These are phyloP conservation scores for Isoetes taiwanensis DNA, from an alignment of 75 land plant species.

Conservation along the genomic window DNA sequence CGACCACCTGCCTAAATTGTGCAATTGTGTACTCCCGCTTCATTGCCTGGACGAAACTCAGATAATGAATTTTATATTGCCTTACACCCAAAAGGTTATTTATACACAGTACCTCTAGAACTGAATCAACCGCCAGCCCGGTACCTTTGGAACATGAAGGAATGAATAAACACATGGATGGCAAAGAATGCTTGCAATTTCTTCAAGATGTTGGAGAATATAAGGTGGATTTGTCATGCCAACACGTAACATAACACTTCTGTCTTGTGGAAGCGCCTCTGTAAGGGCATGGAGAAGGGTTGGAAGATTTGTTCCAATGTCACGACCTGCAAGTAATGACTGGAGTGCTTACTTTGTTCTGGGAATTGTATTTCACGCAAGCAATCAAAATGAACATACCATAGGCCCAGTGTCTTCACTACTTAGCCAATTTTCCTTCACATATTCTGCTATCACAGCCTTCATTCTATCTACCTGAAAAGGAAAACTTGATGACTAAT, in stretches of 20 bases:
- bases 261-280: constrained; percentile 75
- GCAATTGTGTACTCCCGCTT: constrained; percentile 77
- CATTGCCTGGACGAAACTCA: constrained; percentile 56
- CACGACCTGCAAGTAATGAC: constrained; percentile 85
- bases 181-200: constrained; percentile 58
- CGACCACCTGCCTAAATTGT: constrained; percentile 76
- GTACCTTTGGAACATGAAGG: constrained; percentile 93
- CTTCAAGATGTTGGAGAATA: constrained; percentile 84
- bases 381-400: too few relatives aligned
- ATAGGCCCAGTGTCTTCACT: constrained; percentile 99
- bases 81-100: background rate
- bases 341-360: too few relatives aligned
- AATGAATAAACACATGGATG: constrained; percentile 92
- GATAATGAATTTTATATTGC: background rate
- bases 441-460: constrained; percentile 70
- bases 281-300: constrained; percentile 58
- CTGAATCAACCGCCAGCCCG: constrained; percentile 85
- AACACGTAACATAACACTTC: constrained; percentile 83
- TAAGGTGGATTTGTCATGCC: constrained; percentile 99
- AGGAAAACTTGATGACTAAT: too few relatives aligned
- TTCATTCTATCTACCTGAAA: constrained; percentile 82
- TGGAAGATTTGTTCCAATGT: constrained; percentile 80
- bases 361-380: too few relatives aligned
- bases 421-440: constrained; percentile 91
- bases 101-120: constrained; percentile 52